phyloP scores from a whole-genome alignment of 179 eudicot genomes.

The Amaranthus tricolor region DNA sequence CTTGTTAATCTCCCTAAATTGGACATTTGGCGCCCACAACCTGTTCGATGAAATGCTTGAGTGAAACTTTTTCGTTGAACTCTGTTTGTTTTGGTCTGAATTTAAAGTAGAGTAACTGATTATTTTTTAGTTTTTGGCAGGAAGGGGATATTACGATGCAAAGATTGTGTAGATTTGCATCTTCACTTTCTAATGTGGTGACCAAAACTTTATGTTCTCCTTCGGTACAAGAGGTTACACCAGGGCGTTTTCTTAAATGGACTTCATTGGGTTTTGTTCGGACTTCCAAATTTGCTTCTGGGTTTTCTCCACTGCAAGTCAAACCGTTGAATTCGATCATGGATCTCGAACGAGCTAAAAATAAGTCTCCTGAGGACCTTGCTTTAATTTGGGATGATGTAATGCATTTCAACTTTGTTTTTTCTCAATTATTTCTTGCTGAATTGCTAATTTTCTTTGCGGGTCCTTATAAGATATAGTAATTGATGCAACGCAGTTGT shows the following conservation, averaged over 20 bases:
- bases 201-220: slow-evolving; percentile 16
- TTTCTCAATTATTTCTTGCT: not conserved
- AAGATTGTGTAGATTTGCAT: slow-evolving; percentile 24
- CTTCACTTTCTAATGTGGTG: slow-evolving; percentile 13
- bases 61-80: not conserved
- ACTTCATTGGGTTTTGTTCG: slow-evolving; percentile 56
- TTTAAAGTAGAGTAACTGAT: not conserved
- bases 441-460: not conserved
- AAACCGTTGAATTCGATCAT: slow-evolving; percentile 76
- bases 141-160: slow-evolving; percentile 19
- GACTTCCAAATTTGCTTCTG: slow-evolving; percentile 68
- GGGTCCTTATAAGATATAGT: no score
- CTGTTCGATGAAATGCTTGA: not conserved
- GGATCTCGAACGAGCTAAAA: slow-evolving; percentile 65
- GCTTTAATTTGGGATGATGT: slow-evolving; percentile 90
- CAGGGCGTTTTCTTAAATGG: slow-evolving; percentile 54
- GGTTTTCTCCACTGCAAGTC: slow-evolving; percentile 72
- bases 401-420: slow-evolving; percentile 13
- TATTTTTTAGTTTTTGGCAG: slow-evolving; percentile 2
- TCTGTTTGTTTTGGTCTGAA: not conserved
- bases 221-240: slow-evolving; percentile 29
- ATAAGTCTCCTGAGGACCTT: slow-evolving; percentile 67
- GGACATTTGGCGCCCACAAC: not conserved
- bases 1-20: no score
- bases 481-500: slow-evolving; percentile 21